Evolutionary conservation across 768 basidiomycete genomes (phyloP).

Genomic region (Termitomyces sp.): DNA sequence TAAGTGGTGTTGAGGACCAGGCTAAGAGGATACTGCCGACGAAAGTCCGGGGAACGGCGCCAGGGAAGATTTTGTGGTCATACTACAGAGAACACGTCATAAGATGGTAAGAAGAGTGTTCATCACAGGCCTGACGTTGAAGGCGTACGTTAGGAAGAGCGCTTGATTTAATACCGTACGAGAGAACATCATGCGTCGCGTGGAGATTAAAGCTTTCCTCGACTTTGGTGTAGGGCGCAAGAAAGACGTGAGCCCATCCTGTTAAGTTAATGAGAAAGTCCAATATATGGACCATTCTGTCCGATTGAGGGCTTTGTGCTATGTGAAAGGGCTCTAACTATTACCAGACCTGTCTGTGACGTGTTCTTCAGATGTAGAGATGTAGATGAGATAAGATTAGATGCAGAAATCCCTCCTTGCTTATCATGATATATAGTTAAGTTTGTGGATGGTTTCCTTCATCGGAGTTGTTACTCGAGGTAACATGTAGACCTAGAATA

Average conservation of each 20-base stretch:
- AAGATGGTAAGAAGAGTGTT: neutral
- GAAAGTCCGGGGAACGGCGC: constrained; percentile 88
- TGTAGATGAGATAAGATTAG: neutral
- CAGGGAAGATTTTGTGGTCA: constrained; percentile 87
- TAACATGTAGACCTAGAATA: too few species aligned
- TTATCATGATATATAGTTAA: too few species aligned
- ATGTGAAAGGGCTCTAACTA: neutral
- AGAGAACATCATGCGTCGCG: constrained; percentile 82
- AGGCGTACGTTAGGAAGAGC: constrained; percentile 48
- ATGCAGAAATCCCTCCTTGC: too few species aligned
- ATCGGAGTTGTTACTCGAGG: neutral
- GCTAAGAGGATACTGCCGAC: constrained; percentile 72
- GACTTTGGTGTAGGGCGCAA: constrained; percentile 92
- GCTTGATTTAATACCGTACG: constrained; percentile 55
- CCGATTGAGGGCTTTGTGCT: neutral
- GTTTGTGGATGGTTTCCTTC: too few species aligned
- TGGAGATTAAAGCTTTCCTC: constrained; percentile 98
- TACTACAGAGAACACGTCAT: constrained; percentile 39
- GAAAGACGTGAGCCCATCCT: constrained; percentile 64
- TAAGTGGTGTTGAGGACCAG: constrained; percentile 46
- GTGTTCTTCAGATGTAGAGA: neutral
- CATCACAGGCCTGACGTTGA: constrained; percentile 1
- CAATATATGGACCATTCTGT: constrained; percentile 21
- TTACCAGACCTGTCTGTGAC: neutral
- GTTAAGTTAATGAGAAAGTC: constrained; percentile 50